Conservation (phyloP, 2,329 filamentous ascomycete genomes). For the Neurospora crassa region DNA sequence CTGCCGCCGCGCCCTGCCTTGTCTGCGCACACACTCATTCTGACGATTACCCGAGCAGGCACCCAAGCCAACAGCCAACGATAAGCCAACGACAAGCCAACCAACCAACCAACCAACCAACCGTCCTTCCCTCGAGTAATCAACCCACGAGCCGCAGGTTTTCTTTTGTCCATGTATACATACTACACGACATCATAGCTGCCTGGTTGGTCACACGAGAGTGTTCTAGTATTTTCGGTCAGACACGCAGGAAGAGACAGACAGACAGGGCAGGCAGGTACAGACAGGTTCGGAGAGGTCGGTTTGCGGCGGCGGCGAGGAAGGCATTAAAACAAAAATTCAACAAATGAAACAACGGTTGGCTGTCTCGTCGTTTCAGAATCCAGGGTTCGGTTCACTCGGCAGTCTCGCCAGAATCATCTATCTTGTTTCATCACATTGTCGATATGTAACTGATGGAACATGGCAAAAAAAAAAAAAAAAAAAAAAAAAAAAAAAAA, state of each 20-base stretch:
- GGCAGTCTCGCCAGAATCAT: too few species aligned
- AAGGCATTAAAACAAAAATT: background rate
- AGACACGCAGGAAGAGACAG: background rate
- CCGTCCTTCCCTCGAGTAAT: background rate
- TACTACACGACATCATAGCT: background rate
- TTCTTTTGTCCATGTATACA: background rate
- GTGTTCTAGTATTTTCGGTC: background rate
- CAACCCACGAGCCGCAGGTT: background rate
- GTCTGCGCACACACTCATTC: background rate
- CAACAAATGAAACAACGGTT: background rate
- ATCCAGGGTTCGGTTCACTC: too few species aligned
- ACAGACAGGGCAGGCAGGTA: background rate
- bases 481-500: too few species aligned
- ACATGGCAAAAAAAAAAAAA: too few species aligned
- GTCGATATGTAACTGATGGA: too few species aligned
- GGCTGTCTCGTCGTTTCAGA: background rate
- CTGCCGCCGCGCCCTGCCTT: background rate
- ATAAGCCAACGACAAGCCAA: background rate
- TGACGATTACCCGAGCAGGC: background rate
- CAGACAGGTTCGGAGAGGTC: background rate
- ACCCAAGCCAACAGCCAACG: background rate
- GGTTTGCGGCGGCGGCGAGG: background rate
- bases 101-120: background rate
- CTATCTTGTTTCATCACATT: background rate
- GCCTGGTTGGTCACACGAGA: conserved; percentile 17